Conservation (phyloP, 2,329 filamentous ascomycete genomes). For the Phaeoacremonium minimum region DNA sequence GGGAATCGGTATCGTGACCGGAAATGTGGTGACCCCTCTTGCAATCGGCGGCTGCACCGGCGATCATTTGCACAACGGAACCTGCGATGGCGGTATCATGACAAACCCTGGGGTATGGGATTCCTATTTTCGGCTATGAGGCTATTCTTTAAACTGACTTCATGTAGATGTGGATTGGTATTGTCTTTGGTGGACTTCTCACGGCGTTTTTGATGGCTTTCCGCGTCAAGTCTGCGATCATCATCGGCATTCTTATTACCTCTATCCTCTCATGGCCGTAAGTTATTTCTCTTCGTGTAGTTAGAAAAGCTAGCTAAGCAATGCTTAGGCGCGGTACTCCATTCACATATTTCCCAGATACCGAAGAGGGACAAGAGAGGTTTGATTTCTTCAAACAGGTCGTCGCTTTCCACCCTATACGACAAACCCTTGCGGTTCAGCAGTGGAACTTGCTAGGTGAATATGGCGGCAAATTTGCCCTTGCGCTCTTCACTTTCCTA, state of each 20-base stretch:
- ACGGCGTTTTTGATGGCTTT: conserved; percentile 79
- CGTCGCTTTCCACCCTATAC: conserved; percentile 67
- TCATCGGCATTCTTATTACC: conserved; percentile 68
- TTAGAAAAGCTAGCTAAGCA: conserved; percentile 10
- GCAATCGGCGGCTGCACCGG: conserved; percentile 70
- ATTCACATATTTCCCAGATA: conserved; percentile 71
- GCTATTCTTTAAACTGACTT: too few species aligned
- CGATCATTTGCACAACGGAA: conserved; percentile 42
- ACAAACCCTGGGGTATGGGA: conserved; percentile 66
- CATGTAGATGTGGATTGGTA: conserved; percentile 80
- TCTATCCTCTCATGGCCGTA: conserved; percentile 73
- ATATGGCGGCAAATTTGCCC: conserved; percentile 57
- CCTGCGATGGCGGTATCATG: conserved; percentile 63
- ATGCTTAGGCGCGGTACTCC: conserved; percentile 53
- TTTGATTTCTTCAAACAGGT: conserved; percentile 73
- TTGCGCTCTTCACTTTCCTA: conserved; percentile 72
- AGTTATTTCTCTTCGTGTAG: conserved; percentile 20
- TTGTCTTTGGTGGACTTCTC: conserved; percentile 74
- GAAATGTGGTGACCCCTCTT: conserved; percentile 64
- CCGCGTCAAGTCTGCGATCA: conserved; percentile 69
- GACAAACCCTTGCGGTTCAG: conserved; percentile 57
- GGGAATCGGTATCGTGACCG: conserved; percentile 79
- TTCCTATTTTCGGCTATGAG: conserved; percentile 3
- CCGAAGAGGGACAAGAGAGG: conserved; percentile 54
- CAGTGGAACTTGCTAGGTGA: conserved; percentile 58